Conservation (phyloP, 768 basidiomycete species). For the Obba rivulosa region DNA sequence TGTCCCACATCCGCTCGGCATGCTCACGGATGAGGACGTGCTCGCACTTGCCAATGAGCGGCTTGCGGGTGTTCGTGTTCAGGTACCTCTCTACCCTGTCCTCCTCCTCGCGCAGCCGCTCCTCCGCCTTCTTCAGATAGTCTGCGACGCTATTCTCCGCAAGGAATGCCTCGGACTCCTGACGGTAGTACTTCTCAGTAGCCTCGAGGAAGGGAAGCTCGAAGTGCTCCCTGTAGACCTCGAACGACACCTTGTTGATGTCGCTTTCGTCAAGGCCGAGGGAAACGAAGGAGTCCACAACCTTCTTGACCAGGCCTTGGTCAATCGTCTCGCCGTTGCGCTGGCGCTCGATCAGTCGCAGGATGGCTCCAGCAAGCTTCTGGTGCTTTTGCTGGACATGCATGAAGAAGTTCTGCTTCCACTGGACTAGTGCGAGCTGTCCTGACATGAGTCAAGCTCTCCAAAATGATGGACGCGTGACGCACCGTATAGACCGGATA, state of each 20-base stretch:
- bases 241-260: conserved; percentile 87
- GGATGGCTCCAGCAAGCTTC: conserved; percentile 82
- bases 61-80: conserved; percentile 82
- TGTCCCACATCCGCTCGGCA: conserved; percentile 82
- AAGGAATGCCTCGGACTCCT: conserved; percentile 88
- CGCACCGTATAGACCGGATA: conserved; percentile 94
- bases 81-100: conserved; percentile 93
- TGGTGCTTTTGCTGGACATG: conserved; percentile 78
- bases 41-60: conserved; percentile 80
- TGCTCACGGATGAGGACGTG: conserved; percentile 88
- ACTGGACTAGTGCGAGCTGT: conserved; percentile 91
- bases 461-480: conserved; percentile 2
- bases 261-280: conserved; percentile 91
- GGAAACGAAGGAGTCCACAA: conserved; percentile 92
- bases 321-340: conserved; percentile 93
- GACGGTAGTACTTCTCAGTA: conserved; percentile 87
- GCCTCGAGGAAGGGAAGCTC: conserved; percentile 84
- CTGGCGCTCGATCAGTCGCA: conserved; percentile 88
- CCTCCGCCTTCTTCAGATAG: conserved; percentile 93
- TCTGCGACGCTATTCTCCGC: conserved; percentile 87
- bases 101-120: conserved; percentile 89
- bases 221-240: conserved; percentile 90
- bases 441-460: background rate
- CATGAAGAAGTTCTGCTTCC: conserved; percentile 88
- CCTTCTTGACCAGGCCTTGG: conserved; percentile 87